phyloP scores from a whole-genome alignment of 1,139 yeast genomes.

The Yamadazyma buinensis region DNA sequence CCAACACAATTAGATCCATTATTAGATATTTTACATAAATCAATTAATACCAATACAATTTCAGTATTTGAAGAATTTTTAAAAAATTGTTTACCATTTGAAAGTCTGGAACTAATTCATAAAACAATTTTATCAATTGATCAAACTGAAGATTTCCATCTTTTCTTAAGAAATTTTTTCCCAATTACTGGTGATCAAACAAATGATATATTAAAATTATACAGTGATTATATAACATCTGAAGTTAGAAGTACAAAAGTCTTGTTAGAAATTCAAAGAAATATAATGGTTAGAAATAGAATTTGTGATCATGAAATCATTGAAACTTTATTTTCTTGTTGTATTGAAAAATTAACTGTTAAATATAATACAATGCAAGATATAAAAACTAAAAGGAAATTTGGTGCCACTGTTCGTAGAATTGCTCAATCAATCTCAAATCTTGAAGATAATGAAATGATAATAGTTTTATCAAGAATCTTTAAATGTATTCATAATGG shows the following conservation, averaged over 20 bases:
- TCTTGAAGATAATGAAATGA: slow-evolving; percentile 14
- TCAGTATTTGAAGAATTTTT: slow-evolving; percentile 2
- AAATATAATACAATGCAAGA: background rate
- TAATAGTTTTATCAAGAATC: slow-evolving; percentile 2
- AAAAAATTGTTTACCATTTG: background rate
- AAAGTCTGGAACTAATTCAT: slow-evolving; percentile 4
- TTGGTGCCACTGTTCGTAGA: slow-evolving; percentile 26
- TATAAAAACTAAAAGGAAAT: slow-evolving; percentile 16
- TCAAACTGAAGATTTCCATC: slow-evolving; percentile 1
- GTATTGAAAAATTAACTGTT: slow-evolving; percentile 7
- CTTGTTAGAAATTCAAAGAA: slow-evolving; percentile 21
- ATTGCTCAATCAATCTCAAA: slow-evolving; percentile 29
- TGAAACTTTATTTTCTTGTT: slow-evolving; percentile 12
- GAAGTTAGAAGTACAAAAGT: slow-evolving; percentile 12
- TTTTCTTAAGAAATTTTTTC: slow-evolving; percentile 3
- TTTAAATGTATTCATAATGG: background rate
- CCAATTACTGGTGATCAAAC: slow-evolving; percentile 2
- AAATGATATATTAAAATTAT: slow-evolving; percentile 4
- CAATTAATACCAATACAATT: background rate
- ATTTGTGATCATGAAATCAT: slow-evolving; percentile 14
- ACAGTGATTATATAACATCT: slow-evolving; percentile 5
- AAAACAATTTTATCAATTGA: slow-evolving; percentile 4
- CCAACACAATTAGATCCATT: background rate
- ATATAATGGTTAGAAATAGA: slow-evolving; percentile 15
- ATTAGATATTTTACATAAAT: background rate